These are phyloP conservation scores for Trifolium fragiferum DNA, from an alignment of 306 rosid genomes.

Conservation along the genomic window DNA sequence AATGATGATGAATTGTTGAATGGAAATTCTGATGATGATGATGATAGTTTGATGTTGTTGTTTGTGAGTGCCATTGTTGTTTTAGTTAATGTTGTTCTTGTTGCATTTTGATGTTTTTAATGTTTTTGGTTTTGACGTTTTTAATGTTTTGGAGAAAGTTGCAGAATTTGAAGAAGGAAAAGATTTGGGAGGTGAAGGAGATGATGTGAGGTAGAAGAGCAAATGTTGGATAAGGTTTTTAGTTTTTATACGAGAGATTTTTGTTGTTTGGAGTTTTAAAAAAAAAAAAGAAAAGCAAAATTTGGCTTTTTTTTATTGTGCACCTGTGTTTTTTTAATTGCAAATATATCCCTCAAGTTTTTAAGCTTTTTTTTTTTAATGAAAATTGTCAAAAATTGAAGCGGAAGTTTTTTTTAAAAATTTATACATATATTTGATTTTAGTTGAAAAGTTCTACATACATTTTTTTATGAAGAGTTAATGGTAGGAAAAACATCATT, in stretches of 20 bases:
- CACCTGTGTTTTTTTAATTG: too few species aligned
- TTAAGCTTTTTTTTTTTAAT: too few species aligned
- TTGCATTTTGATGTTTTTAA: constrained; percentile 10
- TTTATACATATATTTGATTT: too few species aligned
- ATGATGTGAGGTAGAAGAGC: not conserved
- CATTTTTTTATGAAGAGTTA: too few species aligned
- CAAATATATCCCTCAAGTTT: too few species aligned
- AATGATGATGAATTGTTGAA: constrained; percentile 51
- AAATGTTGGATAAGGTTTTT: constrained; percentile 36
- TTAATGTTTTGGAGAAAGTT: constrained; percentile 24
- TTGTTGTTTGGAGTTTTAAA: not conserved
- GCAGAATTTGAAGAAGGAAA: not conserved
- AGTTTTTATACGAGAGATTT: not conserved
- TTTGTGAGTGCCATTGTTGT: constrained; percentile 55
- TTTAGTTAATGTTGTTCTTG: not conserved
- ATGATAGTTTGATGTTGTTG: constrained; percentile 48
- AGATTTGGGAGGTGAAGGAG: not conserved
- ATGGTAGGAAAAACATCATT: too few species aligned
- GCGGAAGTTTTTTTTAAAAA: too few species aligned
- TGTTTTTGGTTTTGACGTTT: not conserved
- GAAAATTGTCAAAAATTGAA: too few species aligned
- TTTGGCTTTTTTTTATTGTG: too few species aligned
- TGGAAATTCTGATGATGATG: constrained; percentile 64
- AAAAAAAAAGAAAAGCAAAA: too few species aligned
- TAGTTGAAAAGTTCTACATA: too few species aligned